Percentiles rank a stretch among this genome's conserved stretches.
phyloP scores from a whole-genome alignment of 2,329 filamentous ascomycete genomes.

The Aphanoascus verrucosus region DNA sequence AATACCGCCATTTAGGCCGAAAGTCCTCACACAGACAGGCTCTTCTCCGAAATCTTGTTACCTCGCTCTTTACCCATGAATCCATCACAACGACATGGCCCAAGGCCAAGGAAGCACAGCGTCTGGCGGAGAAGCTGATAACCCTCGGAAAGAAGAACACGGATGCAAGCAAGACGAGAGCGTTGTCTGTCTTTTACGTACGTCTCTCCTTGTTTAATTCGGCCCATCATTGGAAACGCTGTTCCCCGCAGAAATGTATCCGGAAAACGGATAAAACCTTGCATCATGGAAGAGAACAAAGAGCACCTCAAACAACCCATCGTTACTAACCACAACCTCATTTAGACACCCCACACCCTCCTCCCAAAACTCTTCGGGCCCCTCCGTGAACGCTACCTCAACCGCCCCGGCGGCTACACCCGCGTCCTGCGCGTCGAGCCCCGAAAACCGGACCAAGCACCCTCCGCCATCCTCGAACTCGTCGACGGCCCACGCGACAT shows the following conservation, averaged over 20 bases:
- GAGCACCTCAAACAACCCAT: background rate
- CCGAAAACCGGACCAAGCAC: conserved; percentile 74
- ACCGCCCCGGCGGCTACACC: conserved; percentile 83
- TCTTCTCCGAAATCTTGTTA: conserved; percentile 88
- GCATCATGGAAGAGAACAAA: background rate
- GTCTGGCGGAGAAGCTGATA: conserved; percentile 85
- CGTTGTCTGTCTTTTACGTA: conserved; percentile 79
- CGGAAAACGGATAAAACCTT: too few species aligned
- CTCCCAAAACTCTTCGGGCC: conserved; percentile 81
- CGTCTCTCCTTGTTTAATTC: conserved; percentile 25
- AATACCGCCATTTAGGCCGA: conserved; percentile 81
- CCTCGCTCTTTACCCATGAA: conserved; percentile 86
- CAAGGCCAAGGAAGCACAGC: conserved; percentile 95
- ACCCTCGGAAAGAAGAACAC: conserved; percentile 90
- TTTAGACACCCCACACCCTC: conserved; percentile 33
- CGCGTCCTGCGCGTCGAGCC: conserved; percentile 88
- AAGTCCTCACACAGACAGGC: conserved; percentile 80
- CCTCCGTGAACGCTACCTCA: conserved; percentile 65
- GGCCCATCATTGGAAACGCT: background rate
- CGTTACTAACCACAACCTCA: background rate
- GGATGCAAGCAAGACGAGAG: conserved; percentile 62
- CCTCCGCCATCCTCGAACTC: conserved; percentile 82
- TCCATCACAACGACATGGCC: conserved; percentile 89
- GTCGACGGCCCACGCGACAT: conserved; percentile 92
- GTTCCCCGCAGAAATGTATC: background rate